Evolutionary conservation across 148 eudicot species (phyloP), one percentile per base, ranked within the genome.

Genomic region (Dysphania ambrosioides): DNA sequence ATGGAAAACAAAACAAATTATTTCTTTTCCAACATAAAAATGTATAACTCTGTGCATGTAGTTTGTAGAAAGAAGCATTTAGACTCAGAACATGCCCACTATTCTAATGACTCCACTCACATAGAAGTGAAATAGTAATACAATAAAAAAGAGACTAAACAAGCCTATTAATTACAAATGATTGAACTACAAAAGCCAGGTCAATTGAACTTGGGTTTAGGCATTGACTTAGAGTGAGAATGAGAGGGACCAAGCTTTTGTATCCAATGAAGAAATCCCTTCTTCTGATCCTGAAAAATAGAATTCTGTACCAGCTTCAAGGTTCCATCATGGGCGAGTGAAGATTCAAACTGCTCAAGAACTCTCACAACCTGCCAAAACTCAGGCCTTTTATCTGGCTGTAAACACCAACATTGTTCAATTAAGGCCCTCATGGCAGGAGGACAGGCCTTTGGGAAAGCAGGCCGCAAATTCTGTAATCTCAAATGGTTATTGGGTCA

Each of bases 351-450:
- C 79, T 86, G 83, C 80, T 93, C 95, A 13, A 93, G 80, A 8
- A 93, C 88, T 82, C 88, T 87, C 77, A 89, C 97, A 35, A 93
- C 67, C 84, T 93, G 97, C 90, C 92, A 91, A 82, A 93, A 93
- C 73, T 91, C 95, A 1, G 97, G 98, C 83, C 98, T 87, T 71
- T 91, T 91, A 18, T 93, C 97, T 0, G 98, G 91, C 36, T 86
- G 87, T 35, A 77, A 42, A n/a, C 85, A 87, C 98, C 98, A 93
- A 71, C 98, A 93, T 81, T 88, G 97, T 71, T 89, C 94, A 23
- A 93, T 91, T 61, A 93, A 75, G 41, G 93, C 88, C 82, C 77
- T 81, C 94, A 93, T 86, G n/a, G 88, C 87, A 47, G 85, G 73
- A 15, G 93, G 91, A 71, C 98, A 93, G 73, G 82, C 85, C 42